Evolutionary conservation across 306 rosid genomes (phyloP).

Genomic region (Dryas drummondii): DNA sequence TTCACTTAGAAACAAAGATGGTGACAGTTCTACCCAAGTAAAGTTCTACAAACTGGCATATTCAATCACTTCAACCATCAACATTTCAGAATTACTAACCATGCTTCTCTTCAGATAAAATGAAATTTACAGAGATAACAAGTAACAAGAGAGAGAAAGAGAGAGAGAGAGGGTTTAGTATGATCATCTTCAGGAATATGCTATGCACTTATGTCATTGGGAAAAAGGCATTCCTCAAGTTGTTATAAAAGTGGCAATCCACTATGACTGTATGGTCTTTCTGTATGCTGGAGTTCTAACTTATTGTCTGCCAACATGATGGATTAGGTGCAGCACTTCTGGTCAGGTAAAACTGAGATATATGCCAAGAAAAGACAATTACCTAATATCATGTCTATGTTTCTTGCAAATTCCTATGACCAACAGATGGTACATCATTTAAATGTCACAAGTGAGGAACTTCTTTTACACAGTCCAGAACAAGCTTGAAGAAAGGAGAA

Average conservation of each 20-base stretch:
- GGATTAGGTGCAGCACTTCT: neutral
- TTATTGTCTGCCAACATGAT: neutral
- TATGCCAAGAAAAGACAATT: neutral
- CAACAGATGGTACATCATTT: neutral
- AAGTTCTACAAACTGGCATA: neutral
- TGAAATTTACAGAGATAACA: neutral
- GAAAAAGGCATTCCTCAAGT: too few species aligned
- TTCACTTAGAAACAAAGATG: slow-evolving; percentile 13
- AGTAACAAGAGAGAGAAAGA: neutral
- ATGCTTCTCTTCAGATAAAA: neutral
- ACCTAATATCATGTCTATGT: neutral
- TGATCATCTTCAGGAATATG: too few species aligned
- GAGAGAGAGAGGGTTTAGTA: neutral
- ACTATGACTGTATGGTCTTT: neutral
- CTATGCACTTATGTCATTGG: too few species aligned
- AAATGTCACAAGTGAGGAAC: neutral
- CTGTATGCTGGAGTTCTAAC: neutral
- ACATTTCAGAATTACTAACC: neutral
- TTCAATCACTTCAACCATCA: neutral
- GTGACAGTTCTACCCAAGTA: neutral
- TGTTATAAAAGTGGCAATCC: too few species aligned
- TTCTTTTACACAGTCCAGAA: neutral
- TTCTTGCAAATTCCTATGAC: slow-evolving; percentile 3
- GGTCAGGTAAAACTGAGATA: neutral
- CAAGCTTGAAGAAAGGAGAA: too few species aligned